Base-by-base conservation (phyloP, 2,329 filamentous ascomycete species). In the Alternaria alternata region DNA sequence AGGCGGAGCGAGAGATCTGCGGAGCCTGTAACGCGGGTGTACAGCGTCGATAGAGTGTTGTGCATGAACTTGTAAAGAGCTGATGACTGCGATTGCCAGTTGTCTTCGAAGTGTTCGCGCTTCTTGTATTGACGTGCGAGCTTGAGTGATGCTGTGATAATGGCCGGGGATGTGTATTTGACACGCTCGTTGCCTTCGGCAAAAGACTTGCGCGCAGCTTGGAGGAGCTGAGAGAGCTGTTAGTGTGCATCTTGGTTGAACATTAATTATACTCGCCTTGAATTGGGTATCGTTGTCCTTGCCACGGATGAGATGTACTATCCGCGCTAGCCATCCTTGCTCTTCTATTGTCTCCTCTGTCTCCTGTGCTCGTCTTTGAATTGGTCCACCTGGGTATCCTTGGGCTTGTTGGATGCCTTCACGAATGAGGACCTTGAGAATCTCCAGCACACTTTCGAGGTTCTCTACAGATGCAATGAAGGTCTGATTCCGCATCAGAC, bases 321-420 rank as follows among this genome's bases (percentile, higher is more conserved):
- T 90, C 69, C 95, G 87, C 36, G 95, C 95, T 54, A 99, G 85
- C 93, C 93, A 97, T 52, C 95, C 95, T 83, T 99, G 95, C 81
- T 99, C 95, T 79, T 99, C 94, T 73, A 98, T 89, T 0, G 94
- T 98, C 81, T 99, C 96, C 63, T 99, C 95, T 0, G 95, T 98
- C 82, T 99, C 96, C 47, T 87, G 83, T 20, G 88, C 87, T 63
- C 93, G 89, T 64, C 92, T 86, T 73, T 94, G 91, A 14, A 84
- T 81, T 6, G 91, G 88, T 39, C 91, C 88, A 4, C 92, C 92
- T 0, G 94, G 90, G 71, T 97, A 97, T 30, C 92, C 92, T 47
- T 88, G 86, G n/a, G 92, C 88, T 54, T 81, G 78, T 72, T 96
- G 94, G 14, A 91, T 89, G 12, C 94, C 94, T 80, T 99, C 95